A percentile compares a stretch with the other conserved stretches of the same genome.
These are phyloP conservation scores for Exophiala aquamarina DNA, from an alignment of 2,329 filamentous ascomycete species.

Conservation along the genomic window DNA sequence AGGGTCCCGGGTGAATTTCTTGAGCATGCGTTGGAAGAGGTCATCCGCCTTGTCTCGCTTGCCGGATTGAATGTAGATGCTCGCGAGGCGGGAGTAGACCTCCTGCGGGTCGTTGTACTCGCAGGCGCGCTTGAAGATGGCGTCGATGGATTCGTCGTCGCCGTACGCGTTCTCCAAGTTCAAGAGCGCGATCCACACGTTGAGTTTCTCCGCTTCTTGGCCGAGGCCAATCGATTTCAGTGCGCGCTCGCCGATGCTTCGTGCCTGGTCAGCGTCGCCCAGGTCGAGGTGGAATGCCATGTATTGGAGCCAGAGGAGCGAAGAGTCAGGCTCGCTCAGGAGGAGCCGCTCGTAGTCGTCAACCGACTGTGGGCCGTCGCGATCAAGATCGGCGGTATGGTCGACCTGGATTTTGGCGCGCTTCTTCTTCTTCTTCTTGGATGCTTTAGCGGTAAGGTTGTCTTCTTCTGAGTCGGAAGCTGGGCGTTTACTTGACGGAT, in stretches of 20 bases:
- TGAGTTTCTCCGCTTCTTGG: conserved; percentile 88
- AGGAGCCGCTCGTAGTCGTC: conserved; percentile 93
- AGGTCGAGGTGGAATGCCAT: conserved; percentile 98
- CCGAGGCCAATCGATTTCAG: conserved; percentile 87
- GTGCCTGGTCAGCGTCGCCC: conserved; percentile 82
- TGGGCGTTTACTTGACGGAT: conserved; percentile 42
- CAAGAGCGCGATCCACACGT: conserved; percentile 91
- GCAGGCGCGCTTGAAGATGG: conserved; percentile 87
- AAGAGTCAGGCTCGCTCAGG: conserved; percentile 89
- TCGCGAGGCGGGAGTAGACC: conserved; percentile 83
- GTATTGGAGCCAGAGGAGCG: conserved; percentile 89
- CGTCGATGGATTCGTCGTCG: conserved; percentile 76
- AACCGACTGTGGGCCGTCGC: conserved; percentile 80
- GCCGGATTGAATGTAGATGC: conserved; percentile 90
- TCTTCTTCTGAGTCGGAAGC: conserved; percentile 55
- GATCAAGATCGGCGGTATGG: conserved; percentile 86
- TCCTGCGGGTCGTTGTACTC: conserved; percentile 91
- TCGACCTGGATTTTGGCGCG: conserved; percentile 81
- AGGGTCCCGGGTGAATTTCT: conserved; percentile 79
- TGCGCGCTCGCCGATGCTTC: conserved; percentile 86
- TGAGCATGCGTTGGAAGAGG: conserved; percentile 81
- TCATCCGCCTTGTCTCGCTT: conserved; percentile 83
- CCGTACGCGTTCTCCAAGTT: conserved; percentile 93
- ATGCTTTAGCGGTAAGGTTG: conserved; percentile 51
- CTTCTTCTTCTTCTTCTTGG: conserved; percentile 72